Base-by-base conservation (phyloP, 345 rosid species). In the Rhodamnia argentea region DNA sequence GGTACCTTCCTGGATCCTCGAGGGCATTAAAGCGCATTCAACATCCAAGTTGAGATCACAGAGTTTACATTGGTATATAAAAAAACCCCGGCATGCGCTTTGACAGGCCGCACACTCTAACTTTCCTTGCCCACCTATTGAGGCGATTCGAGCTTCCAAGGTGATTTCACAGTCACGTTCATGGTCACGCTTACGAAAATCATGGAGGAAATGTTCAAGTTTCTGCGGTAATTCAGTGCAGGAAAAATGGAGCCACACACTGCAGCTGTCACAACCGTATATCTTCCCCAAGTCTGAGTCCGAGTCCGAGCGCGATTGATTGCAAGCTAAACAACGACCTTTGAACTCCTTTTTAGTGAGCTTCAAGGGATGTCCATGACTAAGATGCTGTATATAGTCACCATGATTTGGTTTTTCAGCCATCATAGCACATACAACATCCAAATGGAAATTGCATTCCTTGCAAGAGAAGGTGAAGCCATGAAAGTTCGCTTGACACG, bases 31-130 rank as follows among this genome's bases (percentile, higher is more conserved):
- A 70, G 78, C 78, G 24, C 78, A 70, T 70, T 32, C 78, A 32
- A 70, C 78, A 70, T 70, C 78, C 0, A 32, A 70, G 78, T 0
- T 0, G 3, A 0, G 0, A 70, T 70, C 0, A 70, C 78, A 70
- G 78, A 2, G 26, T 32, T 29, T 18, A 32, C 78, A 70, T 0
- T 4, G 26, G 47, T 70, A 70, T 70, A 70, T 0, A 9, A 70
- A 24, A 70, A 42, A 70, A 3, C 13, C 78, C 78, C 2, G 24
- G 47, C 78, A 70, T 4, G 0, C 2, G 0, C 0, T 0, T 0
- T 70, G 78, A 37, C 78, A 32, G 13, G 78, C 47, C 0, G 9
- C 47, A 0, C 78, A 70, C 24, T 70, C 0, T 60, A 52, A 52
- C 23, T 32, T 70, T 0, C 78, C 26, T 18, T 70, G 24, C 13